A percentile compares a stretch with the other conserved stretches of the same genome.
Conservation (phyloP, 164 flowering plant genomes). For the Umbilicus rupestris region DNA sequence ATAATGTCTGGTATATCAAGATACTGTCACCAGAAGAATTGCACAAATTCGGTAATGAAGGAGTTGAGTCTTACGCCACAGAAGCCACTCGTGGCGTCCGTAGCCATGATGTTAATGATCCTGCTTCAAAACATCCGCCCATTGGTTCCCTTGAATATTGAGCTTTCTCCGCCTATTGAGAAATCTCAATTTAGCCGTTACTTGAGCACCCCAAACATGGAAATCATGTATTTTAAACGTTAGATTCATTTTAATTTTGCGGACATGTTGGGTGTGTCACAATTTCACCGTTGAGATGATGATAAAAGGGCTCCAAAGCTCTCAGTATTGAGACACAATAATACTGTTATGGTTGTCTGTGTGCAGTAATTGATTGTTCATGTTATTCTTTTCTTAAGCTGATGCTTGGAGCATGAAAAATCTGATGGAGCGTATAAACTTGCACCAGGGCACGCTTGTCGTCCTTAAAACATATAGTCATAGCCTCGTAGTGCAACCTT, state of each 20-base stretch:
- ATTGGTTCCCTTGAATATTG: constrained; percentile 1
- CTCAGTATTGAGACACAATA: neutral
- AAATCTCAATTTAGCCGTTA: neutral
- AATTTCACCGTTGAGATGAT: neutral
- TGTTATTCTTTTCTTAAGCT: too few species aligned
- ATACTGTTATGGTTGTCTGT: neutral
- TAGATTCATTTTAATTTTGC: neutral
- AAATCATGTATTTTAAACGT: neutral
- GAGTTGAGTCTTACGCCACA: constrained; percentile 24
- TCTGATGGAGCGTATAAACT: too few species aligned
- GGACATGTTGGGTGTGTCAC: neutral
- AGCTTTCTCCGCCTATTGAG: neutral
- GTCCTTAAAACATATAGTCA: too few species aligned
- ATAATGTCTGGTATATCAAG: constrained; percentile 79
- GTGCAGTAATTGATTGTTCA: too few species aligned
- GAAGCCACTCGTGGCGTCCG: constrained; percentile 5
- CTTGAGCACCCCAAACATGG: neutral
- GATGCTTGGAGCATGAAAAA: too few species aligned
- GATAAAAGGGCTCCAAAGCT: neutral
- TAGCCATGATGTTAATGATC: neutral
- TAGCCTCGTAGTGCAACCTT: too few species aligned
- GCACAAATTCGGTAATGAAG: constrained; percentile 49
- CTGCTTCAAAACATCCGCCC: neutral
- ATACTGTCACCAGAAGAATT: constrained; percentile 81
- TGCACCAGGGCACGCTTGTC: too few species aligned